These are phyloP conservation scores for Echites panduratus DNA, from an alignment of 257 asterid genomes.

Conservation along the genomic window DNA sequence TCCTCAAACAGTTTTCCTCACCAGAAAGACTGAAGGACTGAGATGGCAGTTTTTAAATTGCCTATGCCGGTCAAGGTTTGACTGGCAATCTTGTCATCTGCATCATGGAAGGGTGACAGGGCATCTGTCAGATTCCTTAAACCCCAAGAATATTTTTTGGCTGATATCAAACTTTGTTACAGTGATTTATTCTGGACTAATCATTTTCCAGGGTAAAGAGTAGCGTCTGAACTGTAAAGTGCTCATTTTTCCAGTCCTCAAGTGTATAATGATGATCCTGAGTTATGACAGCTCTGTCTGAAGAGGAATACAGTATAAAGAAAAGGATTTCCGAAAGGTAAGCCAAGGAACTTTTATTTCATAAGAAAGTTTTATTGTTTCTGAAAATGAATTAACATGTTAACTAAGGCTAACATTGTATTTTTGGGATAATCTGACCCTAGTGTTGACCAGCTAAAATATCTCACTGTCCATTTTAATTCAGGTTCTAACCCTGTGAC, in stretches of 20 bases:
- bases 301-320: background rate
- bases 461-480: no score
- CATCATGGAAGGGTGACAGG: background rate
- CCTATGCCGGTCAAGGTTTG: background rate
- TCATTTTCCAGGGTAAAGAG: background rate
- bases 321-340: background rate
- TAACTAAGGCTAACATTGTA: no score
- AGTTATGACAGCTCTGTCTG: background rate
- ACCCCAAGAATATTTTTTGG: background rate
- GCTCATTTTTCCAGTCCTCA: background rate
- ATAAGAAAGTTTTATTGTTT: no score
- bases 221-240: background rate
- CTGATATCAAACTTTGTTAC: background rate
- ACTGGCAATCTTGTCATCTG: background rate
- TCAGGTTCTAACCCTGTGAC: no score
- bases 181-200: background rate
- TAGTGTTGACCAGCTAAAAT: no score
- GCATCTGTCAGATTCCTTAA: background rate
- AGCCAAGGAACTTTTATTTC: background rate
- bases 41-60: background rate
- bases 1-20: constrained; percentile 9
- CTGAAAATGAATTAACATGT: no score
- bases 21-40: constrained; percentile 13
- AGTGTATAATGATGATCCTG: background rate
- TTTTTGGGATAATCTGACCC: no score